A percentile compares a stretch with the other conserved stretches of the same genome.
phyloP scores from a whole-genome alignment of 805 yeast species.

The Saccharomyces kudriavzevii region DNA sequence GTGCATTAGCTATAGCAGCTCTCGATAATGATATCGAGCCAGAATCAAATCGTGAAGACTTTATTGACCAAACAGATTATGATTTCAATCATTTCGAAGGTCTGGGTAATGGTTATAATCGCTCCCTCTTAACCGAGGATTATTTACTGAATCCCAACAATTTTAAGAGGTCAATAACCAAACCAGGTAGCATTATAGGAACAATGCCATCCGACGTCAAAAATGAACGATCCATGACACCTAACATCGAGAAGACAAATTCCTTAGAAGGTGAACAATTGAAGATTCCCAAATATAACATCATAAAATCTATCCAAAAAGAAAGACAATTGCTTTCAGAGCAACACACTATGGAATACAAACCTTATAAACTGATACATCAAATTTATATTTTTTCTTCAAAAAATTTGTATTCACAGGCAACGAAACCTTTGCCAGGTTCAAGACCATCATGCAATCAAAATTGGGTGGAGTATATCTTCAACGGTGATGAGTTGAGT shows the following conservation, averaged over 20 bases:
- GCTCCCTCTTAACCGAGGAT: conserved; percentile 25
- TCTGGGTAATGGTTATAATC: conserved; percentile 28
- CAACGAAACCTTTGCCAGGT: conserved; percentile 24
- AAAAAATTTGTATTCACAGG: conserved; percentile 21
- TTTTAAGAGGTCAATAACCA: background rate
- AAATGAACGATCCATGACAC: background rate
- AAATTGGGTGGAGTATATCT: conserved; percentile 27
- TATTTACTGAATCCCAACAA: conserved; percentile 21
- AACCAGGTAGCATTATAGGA: background rate
- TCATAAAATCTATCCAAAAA: conserved; percentile 21
- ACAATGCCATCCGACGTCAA: background rate
- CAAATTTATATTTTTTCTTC: conserved; percentile 23
- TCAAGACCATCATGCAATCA: conserved; percentile 25
- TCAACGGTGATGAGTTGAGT: conserved; percentile 19
- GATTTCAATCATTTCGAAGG: conserved; percentile 28
- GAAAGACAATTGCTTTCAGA: conserved; percentile 13
- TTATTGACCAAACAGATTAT: conserved; percentile 13
- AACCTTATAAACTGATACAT: conserved; percentile 19
- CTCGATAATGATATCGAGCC: background rate
- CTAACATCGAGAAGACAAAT: background rate
- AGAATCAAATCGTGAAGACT: background rate
- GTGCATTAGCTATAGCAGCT: conserved; percentile 3
- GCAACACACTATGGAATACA: conserved; percentile 16
- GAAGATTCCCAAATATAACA: conserved; percentile 22
- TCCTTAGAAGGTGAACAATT: conserved; percentile 13